Evolutionary conservation across 495 filamentous ascomycete genomes (phyloP).

Genomic region (Trichocladium uniseriatum): DNA sequence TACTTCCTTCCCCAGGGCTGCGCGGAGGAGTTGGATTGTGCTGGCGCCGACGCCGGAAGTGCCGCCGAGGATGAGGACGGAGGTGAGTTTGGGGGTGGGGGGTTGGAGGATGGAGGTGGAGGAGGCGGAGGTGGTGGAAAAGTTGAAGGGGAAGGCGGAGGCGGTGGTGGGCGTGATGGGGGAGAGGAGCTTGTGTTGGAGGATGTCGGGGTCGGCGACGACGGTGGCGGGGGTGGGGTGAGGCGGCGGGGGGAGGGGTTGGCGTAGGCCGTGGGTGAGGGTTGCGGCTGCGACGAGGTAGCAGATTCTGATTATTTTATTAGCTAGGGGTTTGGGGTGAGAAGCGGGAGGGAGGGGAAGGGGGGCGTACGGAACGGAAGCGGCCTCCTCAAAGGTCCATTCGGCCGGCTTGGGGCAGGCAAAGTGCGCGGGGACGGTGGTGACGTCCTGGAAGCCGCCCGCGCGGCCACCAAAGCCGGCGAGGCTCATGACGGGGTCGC

Average conservation of each 20-base stretch:
- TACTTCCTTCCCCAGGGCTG: slow-evolving; percentile 21
- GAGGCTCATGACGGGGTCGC: slow-evolving; percentile 33
- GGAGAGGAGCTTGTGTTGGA: neutral
- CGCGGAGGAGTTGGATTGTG: slow-evolving; percentile 35
- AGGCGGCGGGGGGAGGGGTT: slow-evolving; percentile 27
- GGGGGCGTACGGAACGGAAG: slow-evolving; percentile 31
- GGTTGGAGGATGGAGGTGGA: neutral
- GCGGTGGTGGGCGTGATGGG: neutral
- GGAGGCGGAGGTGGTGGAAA: neutral
- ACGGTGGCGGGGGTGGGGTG: neutral
- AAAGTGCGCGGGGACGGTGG: slow-evolving; percentile 25
- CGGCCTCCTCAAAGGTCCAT: slow-evolving; percentile 33
- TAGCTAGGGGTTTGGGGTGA: neutral
- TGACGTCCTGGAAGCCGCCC: slow-evolving; percentile 35
- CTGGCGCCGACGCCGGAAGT: slow-evolving; percentile 33
- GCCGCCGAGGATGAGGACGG: slow-evolving; percentile 35
- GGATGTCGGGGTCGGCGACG: slow-evolving; percentile 4
- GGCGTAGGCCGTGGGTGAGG: slow-evolving; percentile 13
- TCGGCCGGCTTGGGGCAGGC: slow-evolving; percentile 33
- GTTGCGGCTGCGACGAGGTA: slow-evolving; percentile 33
- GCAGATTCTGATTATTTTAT: slow-evolving; percentile 22
- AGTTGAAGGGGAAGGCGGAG: neutral
- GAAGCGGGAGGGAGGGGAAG: too few species aligned
- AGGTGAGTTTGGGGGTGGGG: slow-evolving; percentile 9
- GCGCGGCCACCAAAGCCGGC: slow-evolving; percentile 15